Conservation (phyloP, 352 stramenopile species). For the Globisporangium lucens region DNA sequence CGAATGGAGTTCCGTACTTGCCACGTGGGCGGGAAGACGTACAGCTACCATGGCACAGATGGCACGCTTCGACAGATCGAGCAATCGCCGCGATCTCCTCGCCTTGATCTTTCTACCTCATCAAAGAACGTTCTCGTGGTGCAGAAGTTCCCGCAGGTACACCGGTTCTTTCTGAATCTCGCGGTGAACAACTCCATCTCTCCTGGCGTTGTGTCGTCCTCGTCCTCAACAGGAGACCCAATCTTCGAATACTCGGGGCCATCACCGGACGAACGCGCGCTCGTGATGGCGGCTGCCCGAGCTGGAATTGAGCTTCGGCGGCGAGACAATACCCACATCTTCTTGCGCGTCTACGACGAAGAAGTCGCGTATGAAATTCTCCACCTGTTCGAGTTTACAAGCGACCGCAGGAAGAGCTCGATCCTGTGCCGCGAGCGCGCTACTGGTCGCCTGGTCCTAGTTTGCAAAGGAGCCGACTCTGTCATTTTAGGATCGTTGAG, state of each 20-base stretch:
- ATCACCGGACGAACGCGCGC: slow-evolving; percentile 72
- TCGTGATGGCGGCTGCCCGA: slow-evolving; percentile 52
- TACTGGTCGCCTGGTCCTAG: slow-evolving; percentile 35
- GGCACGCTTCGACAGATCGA: slow-evolving; percentile 28
- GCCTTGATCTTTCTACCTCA: not conserved
- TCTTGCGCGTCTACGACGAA: slow-evolving; percentile 27
- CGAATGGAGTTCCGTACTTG: slow-evolving; percentile 93
- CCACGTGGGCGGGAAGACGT: slow-evolving; percentile 82
- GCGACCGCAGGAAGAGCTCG: slow-evolving; percentile 67
- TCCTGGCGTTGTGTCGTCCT: slow-evolving; percentile 20
- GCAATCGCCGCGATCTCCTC: not conserved
- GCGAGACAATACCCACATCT: slow-evolving; percentile 29
- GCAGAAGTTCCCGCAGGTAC: slow-evolving; percentile 25
- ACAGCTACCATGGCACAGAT: slow-evolving; percentile 31
- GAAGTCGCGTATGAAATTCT: slow-evolving; percentile 44
- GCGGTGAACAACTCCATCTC: slow-evolving; percentile 61
- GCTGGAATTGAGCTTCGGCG: slow-evolving; percentile 38
- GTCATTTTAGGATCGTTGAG: slow-evolving; percentile 64
- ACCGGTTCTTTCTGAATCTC: slow-evolving; percentile 51
- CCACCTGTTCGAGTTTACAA: slow-evolving; percentile 61
- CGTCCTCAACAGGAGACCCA: not conserved
- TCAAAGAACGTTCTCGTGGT: slow-evolving; percentile 2
- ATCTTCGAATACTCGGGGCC: slow-evolving; percentile 67
- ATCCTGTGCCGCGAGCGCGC: slow-evolving; percentile 37
- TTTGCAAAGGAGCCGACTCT: slow-evolving; percentile 88